Conservation (phyloP, 2,329 filamentous ascomycete genomes). For the Drechslera avenae region DNA sequence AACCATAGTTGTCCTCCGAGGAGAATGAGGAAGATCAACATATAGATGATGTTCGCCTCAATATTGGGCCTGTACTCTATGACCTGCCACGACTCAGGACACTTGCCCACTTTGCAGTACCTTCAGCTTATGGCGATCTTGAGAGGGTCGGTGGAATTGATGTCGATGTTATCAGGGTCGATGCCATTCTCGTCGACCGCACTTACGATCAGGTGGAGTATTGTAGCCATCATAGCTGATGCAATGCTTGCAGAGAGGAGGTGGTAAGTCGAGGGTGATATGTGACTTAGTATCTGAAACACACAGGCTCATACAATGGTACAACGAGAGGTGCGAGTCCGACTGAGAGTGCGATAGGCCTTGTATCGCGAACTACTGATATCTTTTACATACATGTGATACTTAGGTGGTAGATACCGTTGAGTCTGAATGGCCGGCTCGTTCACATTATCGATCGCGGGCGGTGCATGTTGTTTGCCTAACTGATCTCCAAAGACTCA, state of each 20-base stretch:
- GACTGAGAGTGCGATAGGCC: too few species aligned
- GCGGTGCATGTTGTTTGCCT: not conserved
- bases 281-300: too few species aligned
- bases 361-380: too few species aligned
- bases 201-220: too few species aligned
- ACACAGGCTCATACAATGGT: too few species aligned
- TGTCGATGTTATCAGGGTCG: constrained; percentile 27
- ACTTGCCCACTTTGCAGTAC: constrained; percentile 43
- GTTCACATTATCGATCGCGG: constrained; percentile 9
- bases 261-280: too few species aligned
- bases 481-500: too few species aligned
- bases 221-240: too few species aligned
- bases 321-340: too few species aligned
- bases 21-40: constrained; percentile 54
- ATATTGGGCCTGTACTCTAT: constrained; percentile 54
- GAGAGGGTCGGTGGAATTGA: constrained; percentile 22
- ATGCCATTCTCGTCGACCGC: constrained; percentile 22
- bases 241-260: too few species aligned
- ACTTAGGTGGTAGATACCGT: too few species aligned
- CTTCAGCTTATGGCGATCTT: constrained; percentile 25
- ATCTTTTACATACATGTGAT: too few species aligned
- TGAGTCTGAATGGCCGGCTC: constrained; percentile 8
- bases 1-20: constrained; percentile 55
- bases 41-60: constrained; percentile 58
- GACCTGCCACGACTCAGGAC: constrained; percentile 52